These are phyloP conservation scores for Sclerotinia sclerotiorum DNA, from an alignment of 2,329 filamentous ascomycete genomes.

Conservation along the genomic window DNA sequence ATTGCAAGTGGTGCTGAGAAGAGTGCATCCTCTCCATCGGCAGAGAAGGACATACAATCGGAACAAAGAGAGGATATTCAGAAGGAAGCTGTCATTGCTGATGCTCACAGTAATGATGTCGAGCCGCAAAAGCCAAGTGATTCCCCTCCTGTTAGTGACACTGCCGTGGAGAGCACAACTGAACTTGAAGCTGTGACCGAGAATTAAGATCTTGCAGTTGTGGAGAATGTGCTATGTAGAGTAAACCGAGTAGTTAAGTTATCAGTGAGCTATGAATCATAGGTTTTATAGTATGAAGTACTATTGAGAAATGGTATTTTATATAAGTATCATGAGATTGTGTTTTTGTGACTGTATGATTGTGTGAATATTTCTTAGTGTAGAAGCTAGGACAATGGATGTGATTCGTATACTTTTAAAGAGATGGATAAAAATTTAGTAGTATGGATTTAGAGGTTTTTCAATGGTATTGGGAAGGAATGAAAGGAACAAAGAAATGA, in stretches of 20 bases:
- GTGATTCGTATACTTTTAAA: neutral
- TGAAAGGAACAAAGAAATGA: too few relatives aligned
- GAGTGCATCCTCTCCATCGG: constrained; percentile 23
- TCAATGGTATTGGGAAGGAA: too few relatives aligned
- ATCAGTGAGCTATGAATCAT: neutral
- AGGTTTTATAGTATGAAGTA: neutral
- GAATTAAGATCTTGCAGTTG: constrained; percentile 24
- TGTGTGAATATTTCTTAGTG: neutral
- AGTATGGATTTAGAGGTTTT: too few relatives aligned
- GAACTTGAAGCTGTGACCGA: constrained; percentile 25
- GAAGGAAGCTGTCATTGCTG: constrained; percentile 23
- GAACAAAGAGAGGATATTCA: constrained; percentile 28
- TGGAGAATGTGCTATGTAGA: neutral
- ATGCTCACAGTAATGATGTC: constrained; percentile 21
- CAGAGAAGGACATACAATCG: constrained; percentile 26
- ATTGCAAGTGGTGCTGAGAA: constrained; percentile 27
- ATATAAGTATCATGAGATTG: neutral
- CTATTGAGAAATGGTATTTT: neutral
- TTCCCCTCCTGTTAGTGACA: constrained; percentile 26
- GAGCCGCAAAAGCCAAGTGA: constrained; percentile 29
- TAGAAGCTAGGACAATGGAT: neutral
- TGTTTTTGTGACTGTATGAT: neutral
- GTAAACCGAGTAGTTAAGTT: neutral
- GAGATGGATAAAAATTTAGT: neutral
- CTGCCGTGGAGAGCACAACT: constrained; percentile 1